phyloP scores from a whole-genome alignment of 1,284 basidiomycete genomes.

The Gomphus bonarii region DNA sequence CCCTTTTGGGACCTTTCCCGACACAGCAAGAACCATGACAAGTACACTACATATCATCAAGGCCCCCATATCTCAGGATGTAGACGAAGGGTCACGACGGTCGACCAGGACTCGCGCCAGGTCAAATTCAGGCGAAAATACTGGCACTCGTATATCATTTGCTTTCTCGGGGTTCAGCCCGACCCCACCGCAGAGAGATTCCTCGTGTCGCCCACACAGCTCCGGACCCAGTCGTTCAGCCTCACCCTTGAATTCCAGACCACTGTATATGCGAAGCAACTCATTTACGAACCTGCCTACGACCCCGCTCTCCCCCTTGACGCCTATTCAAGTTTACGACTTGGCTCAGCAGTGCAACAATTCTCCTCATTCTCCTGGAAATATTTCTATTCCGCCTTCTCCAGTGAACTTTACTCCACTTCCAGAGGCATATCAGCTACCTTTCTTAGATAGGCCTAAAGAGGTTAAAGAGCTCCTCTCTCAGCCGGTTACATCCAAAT shows the following conservation, averaged over 20 bases:
- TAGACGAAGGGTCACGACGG: slow-evolving; percentile 10
- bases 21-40: slow-evolving; percentile 43
- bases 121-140: slow-evolving; percentile 20
- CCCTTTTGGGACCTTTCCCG: slow-evolving; percentile 45
- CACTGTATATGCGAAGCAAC: neutral
- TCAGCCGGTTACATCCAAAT: slow-evolving; percentile 48
- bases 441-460: slow-evolving; percentile 61
- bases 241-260: neutral
- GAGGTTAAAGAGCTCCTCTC: slow-evolving; percentile 57
- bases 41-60: slow-evolving; percentile 68
- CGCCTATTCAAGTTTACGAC: slow-evolving; percentile 58
- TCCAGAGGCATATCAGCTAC: slow-evolving; percentile 58
- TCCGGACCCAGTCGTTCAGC: neutral
- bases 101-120: slow-evolving; percentile 1
- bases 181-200: neutral
- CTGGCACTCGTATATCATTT: slow-evolving; percentile 41
- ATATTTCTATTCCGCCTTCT: slow-evolving; percentile 13
- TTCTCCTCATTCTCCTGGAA: slow-evolving; percentile 19
- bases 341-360: slow-evolving; percentile 44
- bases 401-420: slow-evolving; percentile 55
- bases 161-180: slow-evolving; percentile 50
- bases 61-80: slow-evolving; percentile 25
- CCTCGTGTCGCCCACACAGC: neutral
- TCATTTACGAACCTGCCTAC: slow-evolving; percentile 12
- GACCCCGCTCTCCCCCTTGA: slow-evolving; percentile 13